Evolutionary conservation across 352 stramenopile species (phyloP), one percentile per base, ranked within the genome.

Genomic region (Globisporangium parvum): DNA sequence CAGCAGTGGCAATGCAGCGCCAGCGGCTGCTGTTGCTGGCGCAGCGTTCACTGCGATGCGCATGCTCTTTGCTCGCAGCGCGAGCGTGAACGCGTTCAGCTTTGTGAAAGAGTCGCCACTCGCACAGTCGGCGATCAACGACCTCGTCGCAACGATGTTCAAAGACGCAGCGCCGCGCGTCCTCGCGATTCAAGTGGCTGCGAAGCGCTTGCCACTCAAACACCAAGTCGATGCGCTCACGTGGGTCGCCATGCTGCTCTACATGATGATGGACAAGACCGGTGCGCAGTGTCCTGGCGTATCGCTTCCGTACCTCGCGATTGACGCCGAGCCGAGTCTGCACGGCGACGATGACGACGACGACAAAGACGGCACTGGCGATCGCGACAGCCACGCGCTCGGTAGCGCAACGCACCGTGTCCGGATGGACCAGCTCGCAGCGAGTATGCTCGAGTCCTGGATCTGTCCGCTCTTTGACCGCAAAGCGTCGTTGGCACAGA

Each of bases 231-330:
- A 89, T 47, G 80, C 77, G 0, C 66, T 79, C 21, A 62, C 74
- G 33, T 91, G 77, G 79, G 62, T 92, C 28, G 51, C 73, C 1
- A 90, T 88, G 84, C 57, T 94, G n/a, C 58, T 89, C 40, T 84
- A 73, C 58, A 87, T 86, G 57, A 91, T 94, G 80, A 91, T 92
- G 75, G 81, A 92, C 41, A 71, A 75, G 23, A 89, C 66, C 10
- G 84, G 84, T 2, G 79, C 77, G 11, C 64, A 65, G 31, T 89
- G 72, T 51, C 77, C 84, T 4, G 73, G 81, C 31, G 41, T 92
- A 14, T 88, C 79, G 55, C 69, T 86, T 11, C 72, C 84, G 14
- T 87, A 83, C 41, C 53, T 94, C 15, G 73, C 86, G 26, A 80
- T 94, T 42, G 84, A 94, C 56, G 50, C 73, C 11, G 9, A 62